Evolutionary conservation across 2,329 filamentous ascomycete species (phyloP), one percentile per base, ranked within the genome.

Genomic region (Aspergillus brunneoviolaceus): DNA sequence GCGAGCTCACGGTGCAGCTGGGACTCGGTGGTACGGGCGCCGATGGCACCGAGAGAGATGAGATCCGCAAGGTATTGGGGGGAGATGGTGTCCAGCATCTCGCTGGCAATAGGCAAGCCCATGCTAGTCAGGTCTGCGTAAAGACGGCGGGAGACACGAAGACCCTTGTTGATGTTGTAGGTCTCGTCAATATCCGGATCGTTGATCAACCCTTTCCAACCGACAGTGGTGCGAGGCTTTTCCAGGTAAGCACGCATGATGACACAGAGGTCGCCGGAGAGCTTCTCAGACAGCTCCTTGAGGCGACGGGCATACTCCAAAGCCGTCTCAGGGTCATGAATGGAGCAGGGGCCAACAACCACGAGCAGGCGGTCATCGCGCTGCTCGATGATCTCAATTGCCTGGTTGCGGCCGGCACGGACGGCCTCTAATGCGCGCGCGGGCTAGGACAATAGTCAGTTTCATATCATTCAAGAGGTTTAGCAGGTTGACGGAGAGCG

Each of bases 121-220:
- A 84, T 83, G 63, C 83, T 83, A 39, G 94, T 99, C 63, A 99
- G 83, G 73, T 98, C 93, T 70, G 89, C 87, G 82, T 97, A 99
- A 74, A 99, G 85, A 80, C 96, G 89, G 70, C 95, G 86, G n/a
- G 91, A 94, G 59, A 96, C 87, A 31, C 92, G 87, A 59, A 99
- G 85, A 56, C 95, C 95, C 84, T 98, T 98, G 87, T 99, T 99
- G 83, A 99, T 99, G 81, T 96, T 87, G 89, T 90, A 99, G 73
- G 89, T 95, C 76, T 95, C 89, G 78, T 99, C 92, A 76, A 99
- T 96, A 72, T 98, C 93, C 2, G 95, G 95, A 77, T 99, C 95
- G 80, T 99, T 99, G 84, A 99, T 97, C 77, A 99, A 84, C 55
- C 95, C 95, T 82, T 99, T 99, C 95, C 95, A 99, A 74, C 95